Conservation (phyloP, 78 protist species). For the Speleostelium caveatum region DNA sequence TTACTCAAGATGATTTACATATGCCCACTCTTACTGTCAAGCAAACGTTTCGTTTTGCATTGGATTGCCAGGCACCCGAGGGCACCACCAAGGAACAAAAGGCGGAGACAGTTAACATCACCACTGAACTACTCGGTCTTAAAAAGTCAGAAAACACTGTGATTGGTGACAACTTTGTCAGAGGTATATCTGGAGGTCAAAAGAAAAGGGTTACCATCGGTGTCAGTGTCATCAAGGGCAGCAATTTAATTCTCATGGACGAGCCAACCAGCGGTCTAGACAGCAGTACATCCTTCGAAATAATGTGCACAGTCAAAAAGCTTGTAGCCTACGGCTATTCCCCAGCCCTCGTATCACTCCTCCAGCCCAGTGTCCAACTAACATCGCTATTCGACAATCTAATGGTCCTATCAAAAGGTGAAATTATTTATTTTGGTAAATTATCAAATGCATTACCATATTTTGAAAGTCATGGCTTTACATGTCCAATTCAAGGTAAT, state of each 20-base stretch:
- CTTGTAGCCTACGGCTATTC: slow-evolving; percentile 3
- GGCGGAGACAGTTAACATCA: slow-evolving; percentile 22
- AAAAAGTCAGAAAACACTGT: slow-evolving; percentile 30
- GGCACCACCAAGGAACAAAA: slow-evolving; percentile 16
- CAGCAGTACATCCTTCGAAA: slow-evolving; percentile 42
- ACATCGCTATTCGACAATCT: slow-evolving; percentile 71
- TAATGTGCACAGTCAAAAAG: slow-evolving; percentile 2
- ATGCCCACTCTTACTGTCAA: slow-evolving; percentile 60
- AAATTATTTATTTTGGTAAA: slow-evolving; percentile 60
- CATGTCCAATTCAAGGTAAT: slow-evolving; percentile 62
- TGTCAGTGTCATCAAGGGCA: slow-evolving; percentile 41
- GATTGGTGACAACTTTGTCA: slow-evolving; percentile 52
- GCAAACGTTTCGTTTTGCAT: slow-evolving; percentile 77
- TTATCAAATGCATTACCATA: slow-evolving; percentile 28
- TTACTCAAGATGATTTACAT: slow-evolving; percentile 64
- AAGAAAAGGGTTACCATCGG: slow-evolving; percentile 82
- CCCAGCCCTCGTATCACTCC: slow-evolving; percentile 51
- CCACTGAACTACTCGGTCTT: slow-evolving; percentile 28
- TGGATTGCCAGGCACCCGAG: slow-evolving; percentile 32
- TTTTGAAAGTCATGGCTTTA: slow-evolving; percentile 45
- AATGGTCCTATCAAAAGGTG: slow-evolving; percentile 56
- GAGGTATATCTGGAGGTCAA: slow-evolving; percentile 85
- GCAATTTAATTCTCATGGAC: slow-evolving; percentile 60
- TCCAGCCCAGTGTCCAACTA: slow-evolving; percentile 76
- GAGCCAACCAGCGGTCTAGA: slow-evolving; percentile 83